A percentile compares a stretch with the other conserved stretches of the same genome.
phyloP scores from a whole-genome alignment of 208 protist genomes.

The Polymyxa betae region DNA sequence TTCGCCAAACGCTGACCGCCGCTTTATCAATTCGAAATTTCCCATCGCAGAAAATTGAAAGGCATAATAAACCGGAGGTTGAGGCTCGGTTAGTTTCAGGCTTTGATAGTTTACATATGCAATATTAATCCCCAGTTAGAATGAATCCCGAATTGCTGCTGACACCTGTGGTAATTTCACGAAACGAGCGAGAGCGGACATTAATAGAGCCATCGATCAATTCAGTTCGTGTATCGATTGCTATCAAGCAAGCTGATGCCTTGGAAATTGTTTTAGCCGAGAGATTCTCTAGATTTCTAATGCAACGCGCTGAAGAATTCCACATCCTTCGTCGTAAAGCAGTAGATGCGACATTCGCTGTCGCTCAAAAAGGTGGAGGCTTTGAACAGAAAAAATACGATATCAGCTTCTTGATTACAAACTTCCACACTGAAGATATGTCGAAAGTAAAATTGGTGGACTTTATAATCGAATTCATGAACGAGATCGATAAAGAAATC shows the following conservation, averaged over 20 bases:
- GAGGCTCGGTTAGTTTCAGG: slow-evolving; percentile 74
- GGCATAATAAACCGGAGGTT: slow-evolving; percentile 97
- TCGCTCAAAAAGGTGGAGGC: background rate
- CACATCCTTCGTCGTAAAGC: slow-evolving; percentile 89
- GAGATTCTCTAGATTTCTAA: slow-evolving; percentile 90
- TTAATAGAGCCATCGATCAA: slow-evolving; percentile 84
- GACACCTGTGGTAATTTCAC: slow-evolving; percentile 80
- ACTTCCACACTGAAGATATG: slow-evolving; percentile 91
- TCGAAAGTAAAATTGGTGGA: slow-evolving; percentile 89
- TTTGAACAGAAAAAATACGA: slow-evolving; percentile 83
- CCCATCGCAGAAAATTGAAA: slow-evolving; percentile 90
- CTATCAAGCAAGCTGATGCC: slow-evolving; percentile 85
- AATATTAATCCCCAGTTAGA: slow-evolving; percentile 2
- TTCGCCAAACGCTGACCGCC: slow-evolving; percentile 86
- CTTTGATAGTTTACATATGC: background rate
- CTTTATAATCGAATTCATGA: slow-evolving; percentile 91
- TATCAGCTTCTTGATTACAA: slow-evolving; percentile 93
- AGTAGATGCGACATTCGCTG: slow-evolving; percentile 64
- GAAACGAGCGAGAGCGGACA: slow-evolving; percentile 70
- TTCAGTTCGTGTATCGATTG: slow-evolving; percentile 89
- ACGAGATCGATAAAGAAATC: slow-evolving; percentile 94
- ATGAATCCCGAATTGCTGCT: slow-evolving; percentile 80
- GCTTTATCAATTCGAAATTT: slow-evolving; percentile 94
- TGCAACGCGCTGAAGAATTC: slow-evolving; percentile 89
- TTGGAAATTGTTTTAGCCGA: slow-evolving; percentile 88